These are phyloP conservation scores for Neophaeococcomyces mojaviensis DNA, from an alignment of 2,329 filamentous ascomycete genomes.

Conservation along the genomic window DNA sequence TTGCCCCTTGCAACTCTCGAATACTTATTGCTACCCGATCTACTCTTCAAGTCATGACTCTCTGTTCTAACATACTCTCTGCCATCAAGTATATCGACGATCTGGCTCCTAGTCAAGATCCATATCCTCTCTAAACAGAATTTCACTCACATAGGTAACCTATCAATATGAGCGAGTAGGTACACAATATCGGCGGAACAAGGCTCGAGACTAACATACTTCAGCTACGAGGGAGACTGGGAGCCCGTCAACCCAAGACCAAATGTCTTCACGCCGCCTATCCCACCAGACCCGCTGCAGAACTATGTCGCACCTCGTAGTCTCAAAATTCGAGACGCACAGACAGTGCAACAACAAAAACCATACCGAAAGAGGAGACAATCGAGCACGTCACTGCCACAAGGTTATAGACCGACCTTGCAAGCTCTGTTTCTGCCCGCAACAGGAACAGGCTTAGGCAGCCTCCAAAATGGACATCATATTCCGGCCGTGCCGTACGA, in stretches of 20 bases:
- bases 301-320: conserved; percentile 4
- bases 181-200: not conserved
- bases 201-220: not conserved
- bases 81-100: too few species aligned
- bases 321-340: not conserved
- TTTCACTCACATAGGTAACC: too few species aligned
- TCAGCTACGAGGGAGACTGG: conserved; percentile 9
- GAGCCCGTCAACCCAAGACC: not conserved
- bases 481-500: not conserved
- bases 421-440: not conserved
- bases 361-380: not conserved
- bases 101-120: too few species aligned
- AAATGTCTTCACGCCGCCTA: not conserved
- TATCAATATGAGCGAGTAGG: conserved; percentile 19
- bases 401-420: conserved; percentile 3
- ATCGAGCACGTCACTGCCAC: not conserved
- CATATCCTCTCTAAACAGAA: too few species aligned
- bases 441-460: not conserved
- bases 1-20: too few species aligned
- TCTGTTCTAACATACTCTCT: too few species aligned
- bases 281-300: conserved; percentile 5
- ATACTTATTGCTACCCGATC: too few species aligned
- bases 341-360: conserved; percentile 1
- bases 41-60: too few species aligned
- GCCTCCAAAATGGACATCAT: not conserved